Base-by-base conservation (phyloP, 441 rosid species). In the Jatropha multifida region DNA sequence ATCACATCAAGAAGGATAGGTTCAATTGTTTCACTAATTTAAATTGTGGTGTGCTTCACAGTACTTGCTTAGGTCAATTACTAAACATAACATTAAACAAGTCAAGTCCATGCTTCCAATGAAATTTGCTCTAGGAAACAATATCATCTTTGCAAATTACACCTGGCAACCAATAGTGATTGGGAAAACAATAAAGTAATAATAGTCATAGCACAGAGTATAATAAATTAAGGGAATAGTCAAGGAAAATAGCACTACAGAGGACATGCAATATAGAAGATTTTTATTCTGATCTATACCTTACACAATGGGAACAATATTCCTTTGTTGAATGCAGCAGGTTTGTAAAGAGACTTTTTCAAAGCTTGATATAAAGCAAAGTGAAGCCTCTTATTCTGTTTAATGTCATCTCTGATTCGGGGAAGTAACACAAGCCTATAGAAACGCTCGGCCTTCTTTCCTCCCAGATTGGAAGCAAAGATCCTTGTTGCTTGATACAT, bases 251-350 rank as follows among this genome's bases (percentile, higher is more conserved):
- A 67, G 14, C 26, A 37, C 14, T 17, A 44, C 2, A 37, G 49
- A 8, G 3, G 12, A 17, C 65, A 14, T 27, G 4, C 8, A 8
- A 61, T 14, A 38, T 1, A 11, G 23, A 49, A 49, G 11, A 60
- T 10, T 46, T n/a, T 54, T 41, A 40, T 20, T 52, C 15, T 51
- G 18, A 32, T 41, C 27, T 48, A 69, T 84, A 92, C 97, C 97
- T 92, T 87, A 77, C 97, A 90, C 79, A 95, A 79, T 0, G 99
- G 97, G 76, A 95, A 86, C 64, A 95, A 72, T 80, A 95, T 90
- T 46, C 99, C 99, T 83, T 85, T 92, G 85, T 93, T 92, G 83
- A 95, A 95, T 18, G 99, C 97, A 76, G 90, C 90, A 77, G 99
- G 95, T 79, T 95, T 93, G 79, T 85, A 93, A 3, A 95, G 74